These are phyloP conservation scores for Schwanniomyces sp. DNA, from an alignment of 805 yeast genomes.

Conservation along the genomic window DNA sequence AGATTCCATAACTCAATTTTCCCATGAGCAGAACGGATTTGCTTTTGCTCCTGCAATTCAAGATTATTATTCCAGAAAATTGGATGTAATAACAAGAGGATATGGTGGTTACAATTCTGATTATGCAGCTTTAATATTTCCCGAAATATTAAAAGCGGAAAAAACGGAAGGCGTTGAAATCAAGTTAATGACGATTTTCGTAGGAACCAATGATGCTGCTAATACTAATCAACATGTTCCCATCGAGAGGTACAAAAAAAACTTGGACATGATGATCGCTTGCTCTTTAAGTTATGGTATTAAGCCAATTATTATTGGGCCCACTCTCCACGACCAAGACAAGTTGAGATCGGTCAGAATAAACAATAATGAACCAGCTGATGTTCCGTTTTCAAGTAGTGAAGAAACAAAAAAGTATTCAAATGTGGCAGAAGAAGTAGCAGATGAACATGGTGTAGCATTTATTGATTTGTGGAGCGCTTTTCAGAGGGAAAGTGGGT, in stretches of 20 bases:
- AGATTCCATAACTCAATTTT: conserved; percentile 64
- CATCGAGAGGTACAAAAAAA: conserved; percentile 46
- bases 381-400: conserved; percentile 14
- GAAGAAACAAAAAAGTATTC: conserved; percentile 50
- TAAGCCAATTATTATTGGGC: conserved; percentile 61
- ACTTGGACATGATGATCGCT: conserved; percentile 45
- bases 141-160: conserved; percentile 47
- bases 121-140: conserved; percentile 45
- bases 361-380: neutral
- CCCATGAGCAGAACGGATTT: conserved; percentile 25
- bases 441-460: conserved; percentile 48
- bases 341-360: conserved; percentile 12
- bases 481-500: conserved; percentile 33
- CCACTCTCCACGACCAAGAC: conserved; percentile 43
- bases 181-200: conserved; percentile 58
- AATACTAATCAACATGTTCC: conserved; percentile 45
- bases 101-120: conserved; percentile 73
- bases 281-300: conserved; percentile 42
- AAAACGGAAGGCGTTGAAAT: conserved; percentile 17
- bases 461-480: conserved; percentile 54
- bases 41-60: conserved; percentile 52
- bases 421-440: conserved; percentile 48
- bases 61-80: conserved; percentile 52
- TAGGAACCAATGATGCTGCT: conserved; percentile 77
- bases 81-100: conserved; percentile 75